Base-by-base conservation (phyloP, 1,284 basidiomycete genomes). In the Austroboletus niveus region DNA sequence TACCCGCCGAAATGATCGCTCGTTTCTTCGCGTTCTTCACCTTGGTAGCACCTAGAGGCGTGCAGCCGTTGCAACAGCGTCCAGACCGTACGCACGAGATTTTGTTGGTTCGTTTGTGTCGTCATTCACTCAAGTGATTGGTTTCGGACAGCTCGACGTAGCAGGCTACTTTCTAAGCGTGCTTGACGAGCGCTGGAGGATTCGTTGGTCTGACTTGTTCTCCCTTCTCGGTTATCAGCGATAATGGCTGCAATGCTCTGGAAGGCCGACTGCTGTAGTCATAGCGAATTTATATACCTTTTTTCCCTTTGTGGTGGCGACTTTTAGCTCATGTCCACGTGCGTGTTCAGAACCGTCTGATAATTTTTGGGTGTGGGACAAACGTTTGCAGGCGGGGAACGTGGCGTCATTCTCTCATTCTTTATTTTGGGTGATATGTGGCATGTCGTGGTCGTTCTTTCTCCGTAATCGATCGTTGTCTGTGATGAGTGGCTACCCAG, bases 21-120 rank as follows among this genome's bases (percentile, higher is more conserved):
- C 47, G 51, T 29, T 35, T 57, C 30, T 29, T 61, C 22, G 43
- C 52, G 24, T 29, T 62, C 39, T 51, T 64, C 30, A 53, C 60
- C 11, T 31, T 64, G 11, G 55, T 41, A 11, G 4, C 47, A 48
- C 29, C 47, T 51, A 15, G 35, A 47, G 40, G 53, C 47, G 24
- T 49, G 54, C 3, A 22, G 14, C 35, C 42, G 51, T 44, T 64
- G 29, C 45, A 17, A 17, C 17, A 17, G 17, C 17, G 17, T 17
- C 17, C 17, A 52, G 27, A 41, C 29, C 2, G 57, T 64, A 27
- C 12, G 42, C 42, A 7, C 12, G 7, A 9, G 0, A 4, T 22
- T 2, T 4, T 7, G 4, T 31, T 24, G 22, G 8, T 15, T 11
- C 12, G n/a, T 39, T 12, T 7, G 15, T 38, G 36, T 17, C 39